These are phyloP conservation scores for Strigomonas culicis DNA, from an alignment of 208 protist genomes.

Conservation along the genomic window DNA sequence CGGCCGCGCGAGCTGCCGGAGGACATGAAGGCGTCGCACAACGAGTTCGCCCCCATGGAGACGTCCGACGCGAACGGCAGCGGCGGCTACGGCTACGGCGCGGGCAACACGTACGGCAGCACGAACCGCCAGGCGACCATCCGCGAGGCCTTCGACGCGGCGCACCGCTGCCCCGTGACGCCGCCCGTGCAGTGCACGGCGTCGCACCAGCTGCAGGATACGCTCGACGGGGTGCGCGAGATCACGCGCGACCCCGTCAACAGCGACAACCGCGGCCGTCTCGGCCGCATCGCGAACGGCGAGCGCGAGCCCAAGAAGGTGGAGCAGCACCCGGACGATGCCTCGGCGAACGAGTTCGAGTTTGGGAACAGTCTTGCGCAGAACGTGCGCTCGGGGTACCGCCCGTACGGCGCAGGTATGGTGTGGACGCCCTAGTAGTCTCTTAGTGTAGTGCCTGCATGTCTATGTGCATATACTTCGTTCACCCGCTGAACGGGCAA, in stretches of 20 bases:
- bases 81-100: not conserved
- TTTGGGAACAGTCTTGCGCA: constrained; percentile 44
- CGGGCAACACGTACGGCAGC: constrained; percentile 12
- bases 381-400: constrained; percentile 13
- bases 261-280: constrained; percentile 30
- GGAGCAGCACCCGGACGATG: not conserved
- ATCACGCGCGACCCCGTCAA: constrained; percentile 70
- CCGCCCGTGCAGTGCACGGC: constrained; percentile 67
- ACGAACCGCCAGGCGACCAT: constrained; percentile 23
- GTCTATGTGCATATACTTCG: not conserved
- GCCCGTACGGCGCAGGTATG: constrained; percentile 67
- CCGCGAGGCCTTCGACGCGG: constrained; percentile 56
- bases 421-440: constrained; percentile 46
- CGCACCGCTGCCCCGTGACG: constrained; percentile 63
- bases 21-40: not conserved
- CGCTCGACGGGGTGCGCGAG: constrained; percentile 52
- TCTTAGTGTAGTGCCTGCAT: constrained; percentile 5
- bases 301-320: not conserved
- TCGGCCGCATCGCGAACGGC: constrained; percentile 23
- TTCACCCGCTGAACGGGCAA: no score
- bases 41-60: not conserved
- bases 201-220: constrained; percentile 76
- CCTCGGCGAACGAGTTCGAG: constrained; percentile 17
- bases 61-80: constrained; percentile 10
- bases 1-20: constrained; percentile 37